These are phyloP conservation scores for Termitomyces eurrhizus DNA, from an alignment of 768 basidiomycete genomes.

Conservation along the genomic window DNA sequence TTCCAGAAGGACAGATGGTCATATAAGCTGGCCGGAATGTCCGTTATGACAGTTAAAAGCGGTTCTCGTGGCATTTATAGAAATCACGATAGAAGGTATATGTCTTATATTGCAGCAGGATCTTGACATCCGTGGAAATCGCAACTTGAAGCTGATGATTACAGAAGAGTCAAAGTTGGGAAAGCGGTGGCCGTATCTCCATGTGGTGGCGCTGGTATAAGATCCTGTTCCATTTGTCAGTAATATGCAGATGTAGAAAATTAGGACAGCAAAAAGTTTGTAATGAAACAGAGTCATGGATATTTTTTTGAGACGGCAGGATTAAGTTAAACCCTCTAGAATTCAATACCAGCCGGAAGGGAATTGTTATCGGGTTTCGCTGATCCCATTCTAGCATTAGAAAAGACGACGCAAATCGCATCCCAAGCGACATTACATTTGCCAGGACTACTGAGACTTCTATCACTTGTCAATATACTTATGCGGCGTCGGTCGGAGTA, in stretches of 20 bases:
- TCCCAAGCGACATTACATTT: background rate
- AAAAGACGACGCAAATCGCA: background rate
- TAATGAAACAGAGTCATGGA: background rate
- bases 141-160: background rate
- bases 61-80: background rate
- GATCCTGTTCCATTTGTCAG: background rate
- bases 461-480: background rate
- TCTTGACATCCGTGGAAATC: background rate
- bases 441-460: background rate
- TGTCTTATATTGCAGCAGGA: background rate
- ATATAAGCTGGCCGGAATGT: background rate
- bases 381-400: background rate
- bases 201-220: slow-evolving; percentile 1
- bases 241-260: background rate
- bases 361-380: background rate
- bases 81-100: background rate
- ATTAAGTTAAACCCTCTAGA: background rate
- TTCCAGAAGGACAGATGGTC: background rate
- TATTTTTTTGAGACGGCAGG: background rate
- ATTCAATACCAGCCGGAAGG: background rate
- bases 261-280: background rate
- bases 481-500: background rate
- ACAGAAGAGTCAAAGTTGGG: background rate
- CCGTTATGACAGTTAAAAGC: background rate
- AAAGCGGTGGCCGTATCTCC: background rate